These are phyloP conservation scores for Cordyceps farinosa DNA, from an alignment of 2,329 filamentous ascomycete species.

Conservation along the genomic window DNA sequence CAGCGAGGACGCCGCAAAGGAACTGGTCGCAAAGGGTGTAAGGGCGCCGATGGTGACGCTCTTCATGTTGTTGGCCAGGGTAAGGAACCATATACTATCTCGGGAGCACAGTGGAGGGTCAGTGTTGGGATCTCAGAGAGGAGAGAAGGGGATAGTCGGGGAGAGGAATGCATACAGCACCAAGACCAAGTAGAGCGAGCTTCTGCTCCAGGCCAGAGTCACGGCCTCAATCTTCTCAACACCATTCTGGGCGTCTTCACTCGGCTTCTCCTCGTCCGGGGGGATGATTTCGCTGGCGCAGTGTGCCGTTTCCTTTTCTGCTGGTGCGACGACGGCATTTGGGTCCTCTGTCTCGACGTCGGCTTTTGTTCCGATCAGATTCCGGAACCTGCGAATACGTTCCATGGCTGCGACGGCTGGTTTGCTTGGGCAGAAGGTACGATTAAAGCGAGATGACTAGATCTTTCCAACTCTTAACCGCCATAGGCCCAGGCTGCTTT, in stretches of 20 bases:
- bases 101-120: neutral
- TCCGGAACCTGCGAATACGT: neutral
- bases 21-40: constrained; percentile 4
- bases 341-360: neutral
- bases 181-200: neutral
- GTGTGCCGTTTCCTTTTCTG: neutral
- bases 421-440: neutral
- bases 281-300: neutral
- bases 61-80: constrained; percentile 9
- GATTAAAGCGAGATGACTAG: neutral
- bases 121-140: neutral
- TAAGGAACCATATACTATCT: constrained; percentile 2
- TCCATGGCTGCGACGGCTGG: neutral
- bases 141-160: too few species aligned
- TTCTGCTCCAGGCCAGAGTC: constrained; percentile 2
- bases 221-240: constrained; percentile 7
- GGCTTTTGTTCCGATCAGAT: neutral
- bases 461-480: neutral
- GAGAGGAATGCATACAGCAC: neutral
- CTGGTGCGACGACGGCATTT: neutral
- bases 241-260: neutral
- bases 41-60: constrained; percentile 1
- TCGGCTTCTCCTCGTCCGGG: neutral
- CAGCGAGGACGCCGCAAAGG: neutral
- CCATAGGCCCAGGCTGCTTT: neutral